Evolutionary conservation across 2,329 filamentous ascomycete species (phyloP), one percentile per base, ranked within the genome.

Genomic region (Akanthomyces muscarius): DNA sequence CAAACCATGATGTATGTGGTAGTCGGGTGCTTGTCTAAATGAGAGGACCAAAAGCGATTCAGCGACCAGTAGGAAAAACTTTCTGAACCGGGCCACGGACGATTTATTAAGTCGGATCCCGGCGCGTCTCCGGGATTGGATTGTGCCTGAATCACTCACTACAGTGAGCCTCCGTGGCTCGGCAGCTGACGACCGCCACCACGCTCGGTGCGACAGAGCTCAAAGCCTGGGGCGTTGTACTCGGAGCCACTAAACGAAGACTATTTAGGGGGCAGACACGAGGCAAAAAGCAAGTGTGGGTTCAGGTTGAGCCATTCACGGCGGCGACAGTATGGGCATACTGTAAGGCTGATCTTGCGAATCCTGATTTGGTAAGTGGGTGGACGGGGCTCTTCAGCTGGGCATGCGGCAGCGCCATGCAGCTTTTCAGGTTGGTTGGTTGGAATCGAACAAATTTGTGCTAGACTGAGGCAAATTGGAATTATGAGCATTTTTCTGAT

Each of bases 291-390:
- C 44, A 41, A 4, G 33, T 38, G 42, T 51, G 45, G 57, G 25
- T 51, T 60, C 11, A 11, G 25, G 25, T 23, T 16, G 41, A 33
- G 42, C 52, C 51, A 47, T 33, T 48, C 52, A 56, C 10, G 21
- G 44, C 42, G 41, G 50, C 33, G 30, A 42, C n/a, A 11, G 52
- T 30, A 56, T 56, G 60, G 60, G 60, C 60, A 62, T 56, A 56
- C 60, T 51, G 60, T 62, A 56, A 62, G 60, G 60, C 60, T 62
- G 60, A 62, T 62, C 44, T 36, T 10, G 42, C 21, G 42, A 38
- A 55, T 47, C 42, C 56, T 23, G 56, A 60, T 60, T 51, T 25
- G 56, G 56, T 25, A 58, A 58, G 55, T 36, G 55, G 44, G 14
- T 36, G 41, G 42, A 57, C 28, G 25, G 54, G 54, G 55, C 55